Conservation (phyloP, 768 basidiomycete species). For the Tulasnella sp. region DNA sequence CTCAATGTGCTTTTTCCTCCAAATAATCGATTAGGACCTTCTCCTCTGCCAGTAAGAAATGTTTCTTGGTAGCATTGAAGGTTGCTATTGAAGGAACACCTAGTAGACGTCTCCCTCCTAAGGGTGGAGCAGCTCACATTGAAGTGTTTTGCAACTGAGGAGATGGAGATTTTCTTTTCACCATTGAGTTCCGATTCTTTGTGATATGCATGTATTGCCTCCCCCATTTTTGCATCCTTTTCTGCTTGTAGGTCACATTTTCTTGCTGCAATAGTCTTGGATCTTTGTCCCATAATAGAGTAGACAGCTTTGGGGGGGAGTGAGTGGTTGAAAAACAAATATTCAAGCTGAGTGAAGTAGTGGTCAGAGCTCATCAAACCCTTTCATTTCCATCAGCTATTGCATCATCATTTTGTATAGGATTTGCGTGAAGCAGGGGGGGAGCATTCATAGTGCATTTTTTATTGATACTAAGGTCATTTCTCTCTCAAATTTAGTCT, state of each 20-base stretch:
- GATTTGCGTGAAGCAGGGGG: too few species aligned
- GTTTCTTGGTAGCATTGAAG: slow-evolving; percentile 24
- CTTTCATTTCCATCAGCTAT: too few species aligned
- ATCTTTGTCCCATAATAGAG: slow-evolving; percentile 2
- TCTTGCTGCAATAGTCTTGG: not conserved
- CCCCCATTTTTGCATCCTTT: slow-evolving; percentile 1
- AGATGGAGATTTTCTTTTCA: too few species aligned
- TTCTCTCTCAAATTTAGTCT: too few species aligned
- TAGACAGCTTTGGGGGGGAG: too few species aligned
- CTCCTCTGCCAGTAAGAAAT: slow-evolving; percentile 25
- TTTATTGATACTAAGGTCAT: too few species aligned
- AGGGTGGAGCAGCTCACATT: too few species aligned
- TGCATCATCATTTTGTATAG: too few species aligned
- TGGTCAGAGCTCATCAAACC: not conserved
- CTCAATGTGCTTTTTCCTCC: slow-evolving; percentile 21
- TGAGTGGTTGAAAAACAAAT: not conserved
- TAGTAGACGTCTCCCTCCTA: too few species aligned
- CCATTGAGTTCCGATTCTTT: slow-evolving; percentile 1
- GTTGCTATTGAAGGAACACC: slow-evolving; percentile 19
- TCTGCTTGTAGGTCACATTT: not conserved
- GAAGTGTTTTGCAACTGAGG: too few species aligned
- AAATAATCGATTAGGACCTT: not conserved
- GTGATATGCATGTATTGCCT: slow-evolving; percentile 1
- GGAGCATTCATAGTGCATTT: too few species aligned
- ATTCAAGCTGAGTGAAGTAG: not conserved